Base-by-base conservation (phyloP, 1,139 yeast species). In the Lodderomyces orthopsilosis region DNA sequence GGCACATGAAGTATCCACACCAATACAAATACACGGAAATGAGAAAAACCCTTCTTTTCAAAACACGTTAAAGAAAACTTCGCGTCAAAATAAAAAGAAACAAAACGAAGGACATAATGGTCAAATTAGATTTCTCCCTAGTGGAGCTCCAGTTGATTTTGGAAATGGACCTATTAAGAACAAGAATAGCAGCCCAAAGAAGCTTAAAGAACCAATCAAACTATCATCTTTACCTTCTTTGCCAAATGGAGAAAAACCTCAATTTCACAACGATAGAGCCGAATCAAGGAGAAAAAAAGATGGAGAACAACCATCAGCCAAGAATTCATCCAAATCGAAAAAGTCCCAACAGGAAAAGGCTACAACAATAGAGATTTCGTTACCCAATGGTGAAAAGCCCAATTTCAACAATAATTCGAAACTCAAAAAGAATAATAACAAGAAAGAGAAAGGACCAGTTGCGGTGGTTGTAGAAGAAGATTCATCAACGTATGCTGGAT, bases 401-500 rank as follows among this genome's bases (percentile, higher is more conserved):
- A 59, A 58, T 44, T 65, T 65, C 49, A 52, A 54, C 38, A 50
- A 49, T 41, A 36, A 37, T 14, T 51, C 47, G 19, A 46, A 43
- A 12, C 46, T 50, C 12, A 50, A 56, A 4, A 56, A 59, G 37
- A 48, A 45, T 36, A 43, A 33, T 42, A 27, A 37, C 38, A 53
- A 32, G 54, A 51, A 17, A 50, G 58, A 58, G 43, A 37, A 46
- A 10, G 71, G 60, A 52, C 70, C 33, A 13, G 37, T 22, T 32
- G 36, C 41, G 7, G 37, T 18, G 6, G 37, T 24, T 10, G n/a
- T 32, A n/a, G 24, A 27, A 14, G 44, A 39, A 38, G 44, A 30
- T 40, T 23, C 35, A 7, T 30, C 34, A 9, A 67, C 67, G 27
- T 78, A 77, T 58, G 83, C 83, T 42, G 83, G 83, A 14, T 74